Evolutionary conservation across 1,139 yeast species (phyloP).

Genomic region (Taphrina deformans): DNA sequence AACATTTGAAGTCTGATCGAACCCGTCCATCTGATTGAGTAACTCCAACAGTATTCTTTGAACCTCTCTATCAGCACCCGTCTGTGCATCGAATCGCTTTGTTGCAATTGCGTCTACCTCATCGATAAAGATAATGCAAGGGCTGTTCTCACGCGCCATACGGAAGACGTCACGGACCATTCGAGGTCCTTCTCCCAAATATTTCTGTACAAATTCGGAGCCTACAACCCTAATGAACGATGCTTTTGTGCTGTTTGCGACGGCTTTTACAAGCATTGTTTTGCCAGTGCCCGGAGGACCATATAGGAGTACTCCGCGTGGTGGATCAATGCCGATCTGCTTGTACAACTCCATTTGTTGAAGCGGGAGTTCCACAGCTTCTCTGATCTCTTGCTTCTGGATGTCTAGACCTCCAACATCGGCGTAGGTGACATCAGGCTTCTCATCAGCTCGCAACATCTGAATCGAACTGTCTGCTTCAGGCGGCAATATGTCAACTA

Average conservation of each 20-base stretch:
- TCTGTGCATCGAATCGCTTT: slow-evolving; percentile 97
- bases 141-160: slow-evolving; percentile 94
- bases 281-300: slow-evolving; percentile 99
- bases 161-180: slow-evolving; percentile 99
- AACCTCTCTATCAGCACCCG: slow-evolving; percentile 99
- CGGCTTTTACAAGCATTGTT: slow-evolving; percentile 98
- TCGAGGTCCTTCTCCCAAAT: slow-evolving; percentile 98
- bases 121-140: slow-evolving; percentile 94
- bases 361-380: slow-evolving; percentile 95
- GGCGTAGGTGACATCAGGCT: slow-evolving; percentile 77
- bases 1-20: slow-evolving; percentile 91
- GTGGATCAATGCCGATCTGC: slow-evolving; percentile 98
- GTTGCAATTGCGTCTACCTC: slow-evolving; percentile 99
- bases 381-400: slow-evolving; percentile 98
- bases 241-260: slow-evolving; percentile 94
- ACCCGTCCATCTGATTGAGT: slow-evolving; percentile 98
- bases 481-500: slow-evolving; percentile 95
- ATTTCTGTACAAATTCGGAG: slow-evolving; percentile 96
- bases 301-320: slow-evolving; percentile 92
- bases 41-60: slow-evolving; percentile 95
- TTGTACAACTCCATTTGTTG: slow-evolving; percentile 94
- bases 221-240: slow-evolving; percentile 96
- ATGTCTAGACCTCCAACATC: slow-evolving; percentile 99
- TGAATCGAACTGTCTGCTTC: slow-evolving; percentile 97
- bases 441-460: slow-evolving; percentile 89